Evolutionary conservation across 495 filamentous ascomycete species (phyloP), one percentile per base, ranked within the genome.

Genomic region (Xylaria intraflava): DNA sequence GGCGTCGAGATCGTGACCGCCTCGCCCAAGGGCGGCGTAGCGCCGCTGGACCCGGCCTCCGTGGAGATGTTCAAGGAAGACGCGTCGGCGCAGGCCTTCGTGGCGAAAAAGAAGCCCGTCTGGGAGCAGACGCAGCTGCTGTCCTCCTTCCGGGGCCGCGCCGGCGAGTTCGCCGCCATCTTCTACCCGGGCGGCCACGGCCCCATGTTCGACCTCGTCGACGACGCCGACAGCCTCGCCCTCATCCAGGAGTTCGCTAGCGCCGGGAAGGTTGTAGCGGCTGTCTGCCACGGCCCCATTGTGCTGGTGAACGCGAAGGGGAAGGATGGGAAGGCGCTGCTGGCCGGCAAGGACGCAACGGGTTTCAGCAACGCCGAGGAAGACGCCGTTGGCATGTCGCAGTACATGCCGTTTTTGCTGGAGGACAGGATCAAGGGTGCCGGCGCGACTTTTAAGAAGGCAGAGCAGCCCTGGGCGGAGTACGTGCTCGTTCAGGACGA

Each of bases 141-240:
- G 1, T 55, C 67, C 0, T 62, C 72, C 2, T 72, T 86, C 43
- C 36, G 76, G 0, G 78, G 80, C 0, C 72, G 72, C 26, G 76
- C 77, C 0, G 64, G 53, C 38, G 82, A 88, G 40, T 89, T 82
- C 61, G 85, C 81, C 47, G 86, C 82, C 22, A 67, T 90, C 40
- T 88, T 84, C 66, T 88, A 78, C 65, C 84, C 87, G 11, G 87
- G 87, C 58, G 87, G 87, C 22, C 83, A 89, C 68, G 87, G 86
- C n/a, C 86, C 87, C 55, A 86, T 89, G 83, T 89, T 81, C 65
- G 86, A 88, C 57, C 74, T 88, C 1, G 71, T 73, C 23, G 60
- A 55, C 9, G 75, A 83, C 64, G 35, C 64, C 1, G 67, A 65
- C 27, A 82, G 78, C 19, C 72, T 83, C 46, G 61, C 73, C 3